Percentiles rank a stretch among this genome's conserved stretches.
These are phyloP conservation scores for Pogostemon cablin DNA, from an alignment of 257 asterid species.

Conservation along the genomic window DNA sequence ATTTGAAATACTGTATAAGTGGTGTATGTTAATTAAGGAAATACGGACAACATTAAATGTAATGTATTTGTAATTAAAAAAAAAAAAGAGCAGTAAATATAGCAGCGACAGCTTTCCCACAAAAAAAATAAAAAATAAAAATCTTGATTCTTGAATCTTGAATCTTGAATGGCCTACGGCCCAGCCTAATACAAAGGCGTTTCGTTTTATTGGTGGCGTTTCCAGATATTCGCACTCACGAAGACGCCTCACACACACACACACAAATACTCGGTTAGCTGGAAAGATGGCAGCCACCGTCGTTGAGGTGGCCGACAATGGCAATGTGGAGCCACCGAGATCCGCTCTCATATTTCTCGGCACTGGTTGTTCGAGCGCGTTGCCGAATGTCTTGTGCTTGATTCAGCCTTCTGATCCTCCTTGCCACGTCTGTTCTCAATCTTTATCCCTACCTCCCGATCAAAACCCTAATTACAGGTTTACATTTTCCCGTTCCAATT, in stretches of 20 bases:
- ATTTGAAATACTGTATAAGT: too few relatives aligned
- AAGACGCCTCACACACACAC: neutral
- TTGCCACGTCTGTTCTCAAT: conserved; percentile 73
- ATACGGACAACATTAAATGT: too few relatives aligned
- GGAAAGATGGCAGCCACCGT: conserved; percentile 40
- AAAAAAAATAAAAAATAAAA: too few relatives aligned
- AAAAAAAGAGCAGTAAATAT: too few relatives aligned
- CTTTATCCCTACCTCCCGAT: conserved; percentile 69
- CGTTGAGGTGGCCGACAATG: conserved; percentile 44
- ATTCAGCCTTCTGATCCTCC: conserved; percentile 90
- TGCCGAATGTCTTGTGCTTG: conserved; percentile 84
- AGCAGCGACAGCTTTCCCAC: too few relatives aligned
- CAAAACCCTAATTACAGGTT: conserved; percentile 91
- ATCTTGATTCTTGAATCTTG: too few relatives aligned
- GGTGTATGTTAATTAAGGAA: too few relatives aligned
- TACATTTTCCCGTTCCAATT: neutral
- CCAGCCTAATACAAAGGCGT: neutral
- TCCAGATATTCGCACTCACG: conserved; percentile 2
- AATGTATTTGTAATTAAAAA: too few relatives aligned
- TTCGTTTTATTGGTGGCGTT: neutral
- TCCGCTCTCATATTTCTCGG: conserved; percentile 90
- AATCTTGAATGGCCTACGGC: neutral
- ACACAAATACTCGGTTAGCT: conserved; percentile 7
- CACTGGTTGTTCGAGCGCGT: conserved; percentile 95
- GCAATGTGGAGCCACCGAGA: conserved; percentile 48